Evolutionary conservation across 2,329 filamentous ascomycete genomes (phyloP).

Genomic region (Cercospora sp.): DNA sequence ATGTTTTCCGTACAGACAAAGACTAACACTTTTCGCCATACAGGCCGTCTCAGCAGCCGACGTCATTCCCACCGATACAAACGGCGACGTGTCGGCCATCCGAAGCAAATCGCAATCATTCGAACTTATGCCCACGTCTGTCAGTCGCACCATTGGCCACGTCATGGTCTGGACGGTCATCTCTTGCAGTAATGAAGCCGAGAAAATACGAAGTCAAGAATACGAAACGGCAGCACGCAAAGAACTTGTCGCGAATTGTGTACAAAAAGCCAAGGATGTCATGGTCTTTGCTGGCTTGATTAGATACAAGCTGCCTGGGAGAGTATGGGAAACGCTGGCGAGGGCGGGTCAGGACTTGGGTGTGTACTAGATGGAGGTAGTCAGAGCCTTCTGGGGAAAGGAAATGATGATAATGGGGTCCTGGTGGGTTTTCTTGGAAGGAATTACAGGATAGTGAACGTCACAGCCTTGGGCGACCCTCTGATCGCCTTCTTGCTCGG

Average conservation of each 20-base stretch:
- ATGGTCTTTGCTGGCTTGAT: constrained; percentile 94
- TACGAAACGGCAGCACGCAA: constrained; percentile 61
- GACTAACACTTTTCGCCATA: constrained; percentile 3
- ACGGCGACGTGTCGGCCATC: constrained; percentile 74
- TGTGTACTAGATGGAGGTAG: constrained; percentile 31
- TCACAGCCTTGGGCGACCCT: neutral
- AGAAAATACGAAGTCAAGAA: constrained; percentile 66
- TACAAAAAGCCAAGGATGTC: constrained; percentile 81
- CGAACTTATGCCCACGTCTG: constrained; percentile 71
- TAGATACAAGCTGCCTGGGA: constrained; percentile 82
- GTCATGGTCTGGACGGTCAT: constrained; percentile 91
- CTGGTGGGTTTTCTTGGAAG: neutral
- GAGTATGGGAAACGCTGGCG: constrained; percentile 85
- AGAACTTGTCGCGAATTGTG: constrained; percentile 67
- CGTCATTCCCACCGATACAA: constrained; percentile 76
- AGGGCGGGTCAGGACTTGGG: constrained; percentile 69
- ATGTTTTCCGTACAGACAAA: neutral
- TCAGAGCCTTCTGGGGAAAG: neutral
- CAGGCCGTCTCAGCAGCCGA: constrained; percentile 53
- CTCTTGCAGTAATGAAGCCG: constrained; percentile 77
- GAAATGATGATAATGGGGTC: neutral
- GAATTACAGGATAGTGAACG: neutral
- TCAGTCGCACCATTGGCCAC: constrained; percentile 86
- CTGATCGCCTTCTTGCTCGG: neutral
- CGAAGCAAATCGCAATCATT: constrained; percentile 80